Conservation (phyloP, 2,329 filamentous ascomycete genomes). For the Chaetomiaceae sp. region DNA sequence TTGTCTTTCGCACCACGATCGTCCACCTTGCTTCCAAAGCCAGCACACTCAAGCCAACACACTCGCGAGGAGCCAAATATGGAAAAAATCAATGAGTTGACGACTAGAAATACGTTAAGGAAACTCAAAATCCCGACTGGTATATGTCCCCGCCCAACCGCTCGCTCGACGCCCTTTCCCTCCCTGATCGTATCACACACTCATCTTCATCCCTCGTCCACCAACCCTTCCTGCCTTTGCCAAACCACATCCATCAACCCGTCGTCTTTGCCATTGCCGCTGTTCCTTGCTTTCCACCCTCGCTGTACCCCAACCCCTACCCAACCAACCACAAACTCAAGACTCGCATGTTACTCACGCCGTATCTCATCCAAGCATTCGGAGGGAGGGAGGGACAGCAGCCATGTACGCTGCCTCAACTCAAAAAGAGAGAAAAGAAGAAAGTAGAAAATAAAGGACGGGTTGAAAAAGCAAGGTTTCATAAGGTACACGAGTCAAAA, state of each 20-base stretch:
- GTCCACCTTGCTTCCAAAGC: too few relatives aligned
- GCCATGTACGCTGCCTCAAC: conserved; percentile 2
- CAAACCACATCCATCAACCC: neutral
- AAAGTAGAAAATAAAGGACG: conserved; percentile 27
- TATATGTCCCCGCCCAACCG: conserved; percentile 14
- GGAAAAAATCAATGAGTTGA: conserved; percentile 1
- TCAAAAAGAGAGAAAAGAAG: conserved; percentile 12
- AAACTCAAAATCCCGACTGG: conserved; percentile 14
- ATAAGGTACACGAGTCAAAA: conserved; percentile 23
- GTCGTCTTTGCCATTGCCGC: neutral
- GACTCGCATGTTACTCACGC: too few relatives aligned
- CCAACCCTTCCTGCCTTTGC: neutral
- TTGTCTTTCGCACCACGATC: too few relatives aligned
- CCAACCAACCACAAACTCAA: too few relatives aligned
- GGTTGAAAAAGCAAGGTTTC: conserved; percentile 31
- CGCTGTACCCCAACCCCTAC: neutral
- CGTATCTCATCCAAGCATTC: conserved; percentile 9
- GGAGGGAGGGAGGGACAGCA: neutral
- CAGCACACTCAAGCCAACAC: too few relatives aligned
- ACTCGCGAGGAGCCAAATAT: too few relatives aligned
- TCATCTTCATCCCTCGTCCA: neutral
- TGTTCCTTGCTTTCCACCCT: neutral
- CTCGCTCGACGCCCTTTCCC: neutral
- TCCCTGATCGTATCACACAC: conserved; percentile 1
- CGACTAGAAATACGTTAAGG: conserved; percentile 9